Evolutionary conservation across 768 basidiomycete genomes (phyloP).

Genomic region (Postia placenta): DNA sequence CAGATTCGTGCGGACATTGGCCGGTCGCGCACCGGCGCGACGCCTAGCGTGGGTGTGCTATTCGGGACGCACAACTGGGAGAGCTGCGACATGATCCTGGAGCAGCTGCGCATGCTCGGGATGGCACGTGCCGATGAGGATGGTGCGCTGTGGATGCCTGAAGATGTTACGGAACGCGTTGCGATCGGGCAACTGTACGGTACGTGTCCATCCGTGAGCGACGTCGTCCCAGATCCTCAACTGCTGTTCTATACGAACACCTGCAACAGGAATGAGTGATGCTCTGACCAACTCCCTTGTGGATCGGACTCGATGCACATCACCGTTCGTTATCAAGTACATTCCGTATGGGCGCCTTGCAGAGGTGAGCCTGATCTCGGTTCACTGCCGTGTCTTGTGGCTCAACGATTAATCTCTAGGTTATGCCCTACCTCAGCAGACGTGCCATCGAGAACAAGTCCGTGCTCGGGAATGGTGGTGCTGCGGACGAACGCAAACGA

Average conservation of each 20-base stretch:
- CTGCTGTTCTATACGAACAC: not conserved
- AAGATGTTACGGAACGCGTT: conserved; percentile 58
- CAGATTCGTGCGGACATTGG: conserved; percentile 48
- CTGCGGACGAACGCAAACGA: conserved; percentile 51
- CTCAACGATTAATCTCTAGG: conserved; percentile 40
- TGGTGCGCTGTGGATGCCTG: conserved; percentile 34
- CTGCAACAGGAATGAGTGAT: conserved; percentile 72
- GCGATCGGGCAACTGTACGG: conserved; percentile 82
- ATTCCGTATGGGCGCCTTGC: conserved; percentile 70
- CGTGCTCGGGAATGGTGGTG: conserved; percentile 68
- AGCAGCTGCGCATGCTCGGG: conserved; percentile 49
- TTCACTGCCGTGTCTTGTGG: not conserved
- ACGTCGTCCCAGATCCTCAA: too few relatives aligned
- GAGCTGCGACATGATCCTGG: conserved; percentile 57
- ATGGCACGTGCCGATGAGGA: conserved; percentile 36
- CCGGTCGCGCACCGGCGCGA: conserved; percentile 2
- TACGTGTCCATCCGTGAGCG: conserved; percentile 25
- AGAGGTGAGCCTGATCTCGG: conserved; percentile 56
- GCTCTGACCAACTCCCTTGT: conserved; percentile 70
- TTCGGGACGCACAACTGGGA: conserved; percentile 87
- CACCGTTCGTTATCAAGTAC: conserved; percentile 82
- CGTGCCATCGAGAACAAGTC: conserved; percentile 93
- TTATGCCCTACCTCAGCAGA: conserved; percentile 86
- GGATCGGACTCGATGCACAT: conserved; percentile 37
- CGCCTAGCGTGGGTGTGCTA: conserved; percentile 53